Evolutionary conservation across 164 flowering plant genomes (phyloP).

Genomic region (Chloranthus sessilifolius): DNA sequence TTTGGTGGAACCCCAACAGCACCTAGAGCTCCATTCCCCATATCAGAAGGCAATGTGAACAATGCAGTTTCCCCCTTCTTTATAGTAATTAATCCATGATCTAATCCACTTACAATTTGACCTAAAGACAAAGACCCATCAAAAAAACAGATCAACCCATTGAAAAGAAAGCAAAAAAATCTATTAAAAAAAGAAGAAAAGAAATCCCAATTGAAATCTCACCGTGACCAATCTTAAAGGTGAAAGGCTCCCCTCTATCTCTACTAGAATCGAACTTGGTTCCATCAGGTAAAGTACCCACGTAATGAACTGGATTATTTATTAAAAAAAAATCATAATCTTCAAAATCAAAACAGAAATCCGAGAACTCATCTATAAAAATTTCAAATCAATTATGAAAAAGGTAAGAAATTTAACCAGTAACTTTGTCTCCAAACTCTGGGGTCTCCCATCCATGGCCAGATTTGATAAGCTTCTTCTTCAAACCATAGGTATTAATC

Average conservation of each 20-base stretch:
- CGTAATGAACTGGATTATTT: slow-evolving; percentile 69
- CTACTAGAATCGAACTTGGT: slow-evolving; percentile 45
- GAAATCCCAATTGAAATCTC: slow-evolving; percentile 6
- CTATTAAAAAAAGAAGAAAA: background rate
- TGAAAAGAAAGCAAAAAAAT: background rate
- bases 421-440: slow-evolving; percentile 56
- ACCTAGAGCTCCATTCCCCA: slow-evolving; percentile 34
- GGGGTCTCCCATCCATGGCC: slow-evolving; percentile 65
- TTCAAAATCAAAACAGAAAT: background rate
- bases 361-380: background rate
- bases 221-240: slow-evolving; percentile 59
- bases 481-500: slow-evolving; percentile 31
- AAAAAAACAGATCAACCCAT: too few species aligned
- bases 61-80: slow-evolving; percentile 53
- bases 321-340: too few species aligned
- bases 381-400: background rate
- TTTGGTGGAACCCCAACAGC: slow-evolving; percentile 32
- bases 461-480: slow-evolving; percentile 58
- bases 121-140: too few species aligned
- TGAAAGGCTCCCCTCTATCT: slow-evolving; percentile 37
- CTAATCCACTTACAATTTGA: slow-evolving; percentile 38
- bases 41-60: slow-evolving; percentile 55
- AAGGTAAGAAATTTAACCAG: slow-evolving; percentile 43
- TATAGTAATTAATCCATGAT: slow-evolving; percentile 58
- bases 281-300: slow-evolving; percentile 51